Evolutionary conservation across 192 early-diverging fungal species (phyloP).

Genomic region (Neocallimastix lanati): DNA sequence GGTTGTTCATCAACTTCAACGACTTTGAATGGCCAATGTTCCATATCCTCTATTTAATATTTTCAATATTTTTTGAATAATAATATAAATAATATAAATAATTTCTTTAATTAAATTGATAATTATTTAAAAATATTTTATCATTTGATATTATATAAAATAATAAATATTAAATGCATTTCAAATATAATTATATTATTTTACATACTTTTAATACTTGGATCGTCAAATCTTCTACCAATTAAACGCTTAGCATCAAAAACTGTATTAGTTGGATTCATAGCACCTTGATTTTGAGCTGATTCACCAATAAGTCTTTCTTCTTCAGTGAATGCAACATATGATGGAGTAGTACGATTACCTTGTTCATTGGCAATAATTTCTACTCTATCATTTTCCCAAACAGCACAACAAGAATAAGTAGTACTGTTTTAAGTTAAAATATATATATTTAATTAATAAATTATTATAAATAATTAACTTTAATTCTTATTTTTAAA

Average conservation of each 20-base stretch:
- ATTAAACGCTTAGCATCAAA: constrained; percentile 84
- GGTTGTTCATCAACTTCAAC: constrained; percentile 38
- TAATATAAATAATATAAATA: no score
- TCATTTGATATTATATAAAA: no score
- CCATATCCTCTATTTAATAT: constrained; percentile 31
- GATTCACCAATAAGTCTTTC: constrained; percentile 71
- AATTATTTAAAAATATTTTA: no score
- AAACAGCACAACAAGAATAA: constrained; percentile 18
- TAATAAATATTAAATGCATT: no score
- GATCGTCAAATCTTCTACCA: constrained; percentile 70
- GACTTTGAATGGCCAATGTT: constrained; percentile 73
- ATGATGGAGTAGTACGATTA: constrained; percentile 75
- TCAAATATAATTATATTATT: no score
- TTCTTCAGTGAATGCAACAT: constrained; percentile 60
- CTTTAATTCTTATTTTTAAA: no score
- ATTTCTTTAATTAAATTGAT: no score
- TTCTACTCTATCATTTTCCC: constrained; percentile 38
- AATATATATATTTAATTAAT: no score
- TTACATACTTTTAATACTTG: constrained; percentile 44
- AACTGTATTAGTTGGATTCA: constrained; percentile 80
- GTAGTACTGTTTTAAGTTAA: neutral
- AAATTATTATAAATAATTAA: no score
- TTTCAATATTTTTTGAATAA: no score
- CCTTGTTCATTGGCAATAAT: constrained; percentile 78
- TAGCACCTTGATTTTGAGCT: constrained; percentile 76